Base-by-base conservation (phyloP, 75 land plant genomes). In the Sequoia sempervirens region DNA sequence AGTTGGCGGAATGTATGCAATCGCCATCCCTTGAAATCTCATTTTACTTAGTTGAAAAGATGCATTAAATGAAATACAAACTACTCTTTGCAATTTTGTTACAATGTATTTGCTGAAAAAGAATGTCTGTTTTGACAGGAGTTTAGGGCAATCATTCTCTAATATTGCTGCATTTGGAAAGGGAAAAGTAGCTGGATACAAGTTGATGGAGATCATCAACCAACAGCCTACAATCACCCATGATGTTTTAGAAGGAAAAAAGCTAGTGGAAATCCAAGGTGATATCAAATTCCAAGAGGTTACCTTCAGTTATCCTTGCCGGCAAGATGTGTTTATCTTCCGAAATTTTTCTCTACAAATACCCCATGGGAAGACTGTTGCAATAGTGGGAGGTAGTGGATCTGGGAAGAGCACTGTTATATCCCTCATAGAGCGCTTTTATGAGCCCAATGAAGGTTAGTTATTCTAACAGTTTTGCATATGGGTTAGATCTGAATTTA, bases 321-420 rank as follows among this genome's bases (percentile, higher is more conserved):
- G 99, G 41, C 98, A 95, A 2, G 94, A 96, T 84, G 91, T 94
- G 2, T 78, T 92, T 74, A 91, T 97, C 85, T 94, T 97, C 45
- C 73, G 89, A 64, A 87, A 93, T 75, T 93, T 97, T 82, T 92
- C 92, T 13, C 89, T 97, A 43, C 87, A 85, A 85, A 92, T 97
- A 70, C 95, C 99, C 13, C 93, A 95, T 13, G 99, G 99, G 58
- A 94, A 91, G 87, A 92, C 96, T 8, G 91, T 93, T 64, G 98
- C 99, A 26, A 91, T 97, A 37, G 99, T 97, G 79, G 99, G 99
- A 13, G 92, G 95, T 36, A 96, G 99, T 83, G 99, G 99, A n/a
- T 96, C 99, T 11, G 98, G 99, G 73, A 97, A 97, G 91, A 96
- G 99, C 85, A 98, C 98, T 80, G 92, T 96, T 74, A 91, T 98